These are phyloP conservation scores for Oehlia diaphana DNA, from an alignment of 192 early-diverging fungal genomes.

Conservation along the genomic window DNA sequence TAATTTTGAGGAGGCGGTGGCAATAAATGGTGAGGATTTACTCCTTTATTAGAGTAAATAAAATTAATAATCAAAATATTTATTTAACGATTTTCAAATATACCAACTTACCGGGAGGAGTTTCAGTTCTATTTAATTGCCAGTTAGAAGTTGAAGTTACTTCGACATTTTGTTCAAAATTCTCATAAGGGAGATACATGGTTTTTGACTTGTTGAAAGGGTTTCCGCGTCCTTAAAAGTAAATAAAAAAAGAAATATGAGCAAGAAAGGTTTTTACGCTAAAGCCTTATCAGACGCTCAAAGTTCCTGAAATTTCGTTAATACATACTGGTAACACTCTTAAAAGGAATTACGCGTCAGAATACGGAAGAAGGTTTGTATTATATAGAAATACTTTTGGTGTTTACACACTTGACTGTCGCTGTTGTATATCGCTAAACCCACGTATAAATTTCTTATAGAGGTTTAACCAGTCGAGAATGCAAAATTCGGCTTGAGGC, in stretches of 20 bases:
- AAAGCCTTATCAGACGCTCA: background rate
- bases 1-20: background rate
- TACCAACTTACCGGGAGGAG: background rate
- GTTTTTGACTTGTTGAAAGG: background rate
- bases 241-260: background rate
- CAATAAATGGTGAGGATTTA: background rate
- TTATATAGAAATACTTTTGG: background rate
- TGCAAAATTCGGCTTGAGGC: background rate
- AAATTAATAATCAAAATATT: background rate
- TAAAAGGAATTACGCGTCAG: conserved; percentile 17
- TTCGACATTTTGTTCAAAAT: background rate
- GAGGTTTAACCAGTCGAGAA: background rate
- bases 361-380: background rate
- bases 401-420: background rate
- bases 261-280: background rate
- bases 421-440: background rate
- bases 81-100: background rate
- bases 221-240: conserved; percentile 9
- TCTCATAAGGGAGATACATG: conserved; percentile 6
- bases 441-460: background rate
- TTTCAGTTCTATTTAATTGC: background rate
- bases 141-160: background rate
- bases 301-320: background rate
- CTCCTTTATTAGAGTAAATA: background rate
- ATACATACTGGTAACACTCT: background rate